These are phyloP conservation scores for Leersia perrieri DNA, from an alignment of 176 grass and related monocot species.

Conservation along the genomic window DNA sequence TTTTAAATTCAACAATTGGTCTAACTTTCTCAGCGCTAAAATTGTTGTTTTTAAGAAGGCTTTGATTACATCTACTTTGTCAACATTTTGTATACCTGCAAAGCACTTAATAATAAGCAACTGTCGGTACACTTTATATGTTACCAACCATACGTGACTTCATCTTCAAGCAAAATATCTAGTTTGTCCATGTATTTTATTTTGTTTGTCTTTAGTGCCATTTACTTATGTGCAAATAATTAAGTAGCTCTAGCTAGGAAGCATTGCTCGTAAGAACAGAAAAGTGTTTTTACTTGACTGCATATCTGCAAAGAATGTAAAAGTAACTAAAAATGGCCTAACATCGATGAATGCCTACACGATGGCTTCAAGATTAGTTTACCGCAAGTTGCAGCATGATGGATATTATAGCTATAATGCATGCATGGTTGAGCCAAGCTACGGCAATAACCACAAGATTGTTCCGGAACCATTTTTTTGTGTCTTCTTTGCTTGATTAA, in stretches of 20 bases:
- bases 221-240: background rate
- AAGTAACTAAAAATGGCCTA: background rate
- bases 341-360: background rate
- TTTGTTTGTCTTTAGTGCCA: background rate
- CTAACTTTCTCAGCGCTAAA: background rate
- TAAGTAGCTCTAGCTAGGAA: background rate
- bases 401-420: background rate
- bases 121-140: slow-evolving; percentile 10
- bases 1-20: slow-evolving; percentile 23
- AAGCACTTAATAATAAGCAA: slow-evolving; percentile 7
- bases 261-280: background rate
- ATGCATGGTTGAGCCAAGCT: background rate
- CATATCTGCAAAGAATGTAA: background rate
- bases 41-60: slow-evolving; percentile 8
- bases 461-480: background rate
- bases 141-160: slow-evolving; percentile 27
- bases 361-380: background rate
- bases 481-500: background rate
- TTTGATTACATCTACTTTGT: slow-evolving; percentile 34
- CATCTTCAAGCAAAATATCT: slow-evolving; percentile 11
- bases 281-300: background rate
- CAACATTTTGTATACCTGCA: background rate
- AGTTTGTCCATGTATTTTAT: background rate
- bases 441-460: background rate
- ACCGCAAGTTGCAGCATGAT: background rate